Percentiles rank a stretch among this genome's conserved stretches.
phyloP scores from a whole-genome alignment of 2,329 filamentous ascomycete genomes.

The Colletotrichum cereale region DNA sequence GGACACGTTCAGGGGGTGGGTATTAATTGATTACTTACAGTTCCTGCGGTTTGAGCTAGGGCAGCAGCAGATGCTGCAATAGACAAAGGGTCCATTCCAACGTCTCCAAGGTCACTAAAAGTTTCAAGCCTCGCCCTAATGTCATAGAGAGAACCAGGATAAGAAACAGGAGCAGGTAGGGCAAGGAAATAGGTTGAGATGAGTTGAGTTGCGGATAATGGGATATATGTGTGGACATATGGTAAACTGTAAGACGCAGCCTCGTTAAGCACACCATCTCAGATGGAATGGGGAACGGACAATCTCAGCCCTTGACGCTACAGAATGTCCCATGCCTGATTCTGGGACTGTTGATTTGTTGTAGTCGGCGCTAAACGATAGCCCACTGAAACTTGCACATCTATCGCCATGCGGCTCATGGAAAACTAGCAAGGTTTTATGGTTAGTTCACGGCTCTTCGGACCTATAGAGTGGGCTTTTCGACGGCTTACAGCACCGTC shows the following conservation, averaged over 20 bases:
- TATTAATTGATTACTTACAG: background rate
- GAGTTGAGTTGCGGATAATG: background rate
- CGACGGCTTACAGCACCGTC: too few species aligned
- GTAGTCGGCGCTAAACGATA: background rate
- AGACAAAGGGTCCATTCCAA: slow-evolving; percentile 11
- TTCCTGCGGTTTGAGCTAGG: background rate
- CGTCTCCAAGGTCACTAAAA: background rate
- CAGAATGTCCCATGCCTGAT: background rate
- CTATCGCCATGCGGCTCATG: background rate
- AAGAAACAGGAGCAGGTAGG: background rate
- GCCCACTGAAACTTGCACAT: background rate
- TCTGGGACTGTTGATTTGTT: background rate
- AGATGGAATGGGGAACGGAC: background rate
- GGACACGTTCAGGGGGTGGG: background rate
- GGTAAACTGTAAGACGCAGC: background rate
- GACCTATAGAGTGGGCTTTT: too few species aligned
- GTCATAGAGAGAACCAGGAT: background rate
- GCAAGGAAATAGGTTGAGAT: background rate
- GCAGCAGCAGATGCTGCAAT: slow-evolving; percentile 17
- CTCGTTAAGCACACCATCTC: background rate
- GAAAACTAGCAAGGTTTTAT: background rate
- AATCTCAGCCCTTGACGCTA: background rate
- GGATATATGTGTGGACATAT: background rate
- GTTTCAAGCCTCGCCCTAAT: background rate
- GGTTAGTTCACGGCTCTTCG: too few species aligned